Conservation (phyloP, 176 grass and related monocot species). For the Oryza australiensis region DNA sequence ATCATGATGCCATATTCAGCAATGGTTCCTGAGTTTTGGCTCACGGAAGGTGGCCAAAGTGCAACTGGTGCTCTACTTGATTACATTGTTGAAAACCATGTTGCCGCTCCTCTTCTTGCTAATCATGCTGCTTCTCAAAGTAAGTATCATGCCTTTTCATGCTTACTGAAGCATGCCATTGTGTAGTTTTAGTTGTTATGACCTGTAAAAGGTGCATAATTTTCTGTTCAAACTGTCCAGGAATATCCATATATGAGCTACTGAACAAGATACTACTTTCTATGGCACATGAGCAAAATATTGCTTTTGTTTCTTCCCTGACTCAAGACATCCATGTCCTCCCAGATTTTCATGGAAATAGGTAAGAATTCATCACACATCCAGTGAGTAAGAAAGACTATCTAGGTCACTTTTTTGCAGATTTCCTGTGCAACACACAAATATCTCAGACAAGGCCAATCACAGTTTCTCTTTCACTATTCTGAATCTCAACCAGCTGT, state of each 20-base stretch:
- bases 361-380: conserved; percentile 46
- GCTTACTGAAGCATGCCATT: conserved; percentile 13
- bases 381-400: conserved; percentile 8
- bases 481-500: neutral
- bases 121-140: conserved; percentile 82
- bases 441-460: neutral
- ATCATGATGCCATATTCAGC: conserved; percentile 49
- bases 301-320: conserved; percentile 74
- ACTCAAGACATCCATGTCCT: conserved; percentile 87
- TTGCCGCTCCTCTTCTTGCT: conserved; percentile 69
- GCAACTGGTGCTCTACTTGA: conserved; percentile 90
- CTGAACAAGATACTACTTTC: conserved; percentile 84
- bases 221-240: conserved; percentile 49
- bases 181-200: neutral
- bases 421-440: neutral
- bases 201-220: neutral
- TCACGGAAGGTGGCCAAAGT: conserved; percentile 94
- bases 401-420: neutral
- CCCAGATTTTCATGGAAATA: conserved; percentile 94
- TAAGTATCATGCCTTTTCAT: conserved; percentile 41
- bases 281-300: conserved; percentile 63
- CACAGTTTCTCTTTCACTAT: neutral
- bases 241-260: conserved; percentile 81
- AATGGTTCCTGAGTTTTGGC: conserved; percentile 91
- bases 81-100: conserved; percentile 76